Base-by-base conservation (phyloP, 2,329 filamentous ascomycete species). In the Endoconidiophora polonica region DNA sequence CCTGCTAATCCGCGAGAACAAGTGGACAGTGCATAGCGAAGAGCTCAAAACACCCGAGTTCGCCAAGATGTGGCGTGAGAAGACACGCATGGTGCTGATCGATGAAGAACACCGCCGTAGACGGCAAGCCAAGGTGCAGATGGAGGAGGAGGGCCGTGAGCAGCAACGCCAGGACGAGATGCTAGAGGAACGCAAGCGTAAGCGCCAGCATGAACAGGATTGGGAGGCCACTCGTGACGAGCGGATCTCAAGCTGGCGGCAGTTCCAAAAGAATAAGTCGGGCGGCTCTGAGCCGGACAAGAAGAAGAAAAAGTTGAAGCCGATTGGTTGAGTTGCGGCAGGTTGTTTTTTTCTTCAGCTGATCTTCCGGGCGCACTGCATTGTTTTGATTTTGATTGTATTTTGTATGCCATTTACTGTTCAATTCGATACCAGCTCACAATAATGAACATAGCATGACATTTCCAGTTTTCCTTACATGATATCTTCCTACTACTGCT, bases 91-190 rank as follows among this genome's bases (percentile, higher is more conserved):
- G 61, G 91, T 98, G 42, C 76, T 98, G 57, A 79, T 95, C 59
- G 91, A 98, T 60, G 90, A 93, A 62, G 91, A 96, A 68, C 76
- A 87, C 59, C 76, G 91, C 48, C 73, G 86, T 49, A 73, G 85
- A 54, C 76, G 87, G 57, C 88, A 94, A 72, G 65, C 90, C 63
- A 93, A 94, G 69, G 91, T 85, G 39, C 84, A 91, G 70, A 83
- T 98, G 81, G 86, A 94, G 66, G 91, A 98, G 65, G 90, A 98
- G 65, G 91, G 91, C 5, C 74, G 91, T 49, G 82, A 91, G 69
- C 81, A 93, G 73, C 77, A 79, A 61, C 83, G 83, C 62, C 80
- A 80, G 59, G 91, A 98, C 20, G 84, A 87, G 58, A 90, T 95
- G 67, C 54, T 83, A 7, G 86, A 90, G 59, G 76, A 75, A 57